Percentiles rank a stretch among this genome's conserved stretches.
These are phyloP conservation scores for Macrocybe sp. DNA, from an alignment of 1,284 basidiomycete genomes.

Conservation along the genomic window DNA sequence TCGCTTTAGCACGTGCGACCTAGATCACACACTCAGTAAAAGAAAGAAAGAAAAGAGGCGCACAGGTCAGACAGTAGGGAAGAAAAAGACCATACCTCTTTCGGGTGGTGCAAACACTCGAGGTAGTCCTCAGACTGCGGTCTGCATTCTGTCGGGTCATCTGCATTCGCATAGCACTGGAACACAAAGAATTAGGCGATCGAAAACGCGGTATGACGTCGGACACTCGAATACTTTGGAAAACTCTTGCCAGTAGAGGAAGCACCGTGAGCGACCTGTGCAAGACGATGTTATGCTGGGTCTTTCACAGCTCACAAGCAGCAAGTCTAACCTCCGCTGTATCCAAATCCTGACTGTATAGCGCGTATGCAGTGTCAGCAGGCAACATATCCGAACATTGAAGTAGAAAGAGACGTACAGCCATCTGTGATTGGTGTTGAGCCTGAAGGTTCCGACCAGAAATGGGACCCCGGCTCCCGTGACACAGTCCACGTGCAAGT, in stretches of 20 bases:
- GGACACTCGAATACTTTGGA: constrained; percentile 48
- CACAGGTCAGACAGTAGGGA: too few species aligned
- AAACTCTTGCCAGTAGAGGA: constrained; percentile 91
- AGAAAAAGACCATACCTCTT: constrained; percentile 64
- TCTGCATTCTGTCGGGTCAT: constrained; percentile 71
- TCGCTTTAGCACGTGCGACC: constrained; percentile 69
- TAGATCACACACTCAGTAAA: constrained; percentile 20
- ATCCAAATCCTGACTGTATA: constrained; percentile 38
- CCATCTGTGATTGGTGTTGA: constrained; percentile 24
- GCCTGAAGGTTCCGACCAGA: constrained; percentile 7
- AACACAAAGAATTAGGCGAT: neutral
- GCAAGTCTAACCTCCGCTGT: constrained; percentile 29
- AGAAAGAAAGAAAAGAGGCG: neutral
- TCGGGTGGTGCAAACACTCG: constrained; percentile 88
- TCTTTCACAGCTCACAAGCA: constrained; percentile 1
- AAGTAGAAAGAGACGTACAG: constrained; percentile 23
- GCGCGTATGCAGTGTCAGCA: neutral
- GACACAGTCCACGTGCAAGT: neutral
- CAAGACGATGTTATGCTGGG: neutral
- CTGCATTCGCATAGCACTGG: constrained; percentile 86
- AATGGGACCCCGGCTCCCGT: constrained; percentile 6
- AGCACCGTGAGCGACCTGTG: constrained; percentile 84
- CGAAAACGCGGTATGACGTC: too few species aligned
- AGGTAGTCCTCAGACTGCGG: constrained; percentile 84
- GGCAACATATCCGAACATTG: constrained; percentile 4